Conservation (phyloP, 345 rosid species). For the Excoecaria agallocha region DNA sequence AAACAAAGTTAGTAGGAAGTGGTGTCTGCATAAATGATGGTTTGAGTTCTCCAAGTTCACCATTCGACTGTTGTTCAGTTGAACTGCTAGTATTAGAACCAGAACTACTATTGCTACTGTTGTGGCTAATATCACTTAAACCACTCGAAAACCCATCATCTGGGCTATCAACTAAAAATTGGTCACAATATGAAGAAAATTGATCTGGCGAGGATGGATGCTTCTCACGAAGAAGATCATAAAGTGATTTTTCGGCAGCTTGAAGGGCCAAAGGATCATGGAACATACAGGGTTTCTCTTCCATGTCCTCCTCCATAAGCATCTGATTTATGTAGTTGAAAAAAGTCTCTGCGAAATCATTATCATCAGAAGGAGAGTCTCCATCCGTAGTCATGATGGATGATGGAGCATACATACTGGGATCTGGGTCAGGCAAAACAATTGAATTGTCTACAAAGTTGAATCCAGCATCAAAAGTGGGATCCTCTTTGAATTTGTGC, state of each 20-base stretch:
- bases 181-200: constrained; percentile 22
- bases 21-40: constrained; percentile 23
- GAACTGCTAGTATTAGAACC: constrained; percentile 35
- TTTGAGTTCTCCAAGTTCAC: constrained; percentile 31
- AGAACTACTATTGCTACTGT: constrained; percentile 29
- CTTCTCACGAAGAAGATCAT: constrained; percentile 51
- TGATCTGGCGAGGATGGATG: constrained; percentile 24
- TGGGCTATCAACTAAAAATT: constrained; percentile 40
- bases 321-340: constrained; percentile 59
- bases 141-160: constrained; percentile 36
- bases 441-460: constrained; percentile 20
- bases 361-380: constrained; percentile 51
- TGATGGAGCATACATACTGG: constrained; percentile 19
- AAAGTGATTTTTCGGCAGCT: constrained; percentile 63
- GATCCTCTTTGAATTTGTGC: constrained; percentile 35
- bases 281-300: constrained; percentile 44
- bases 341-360: constrained; percentile 44
- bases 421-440: constrained; percentile 25
- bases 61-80: constrained; percentile 37
- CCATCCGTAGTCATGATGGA: constrained; percentile 20
- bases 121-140: constrained; percentile 36
- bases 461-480: constrained; percentile 31
- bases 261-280: constrained; percentile 55
- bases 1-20: constrained; percentile 38
- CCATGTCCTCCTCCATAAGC: constrained; percentile 74